Evolutionary conservation across 2,329 filamentous ascomycete genomes (phyloP), one percentile per base, ranked within the genome.

Genomic region (Claviceps pazoutovae): DNA sequence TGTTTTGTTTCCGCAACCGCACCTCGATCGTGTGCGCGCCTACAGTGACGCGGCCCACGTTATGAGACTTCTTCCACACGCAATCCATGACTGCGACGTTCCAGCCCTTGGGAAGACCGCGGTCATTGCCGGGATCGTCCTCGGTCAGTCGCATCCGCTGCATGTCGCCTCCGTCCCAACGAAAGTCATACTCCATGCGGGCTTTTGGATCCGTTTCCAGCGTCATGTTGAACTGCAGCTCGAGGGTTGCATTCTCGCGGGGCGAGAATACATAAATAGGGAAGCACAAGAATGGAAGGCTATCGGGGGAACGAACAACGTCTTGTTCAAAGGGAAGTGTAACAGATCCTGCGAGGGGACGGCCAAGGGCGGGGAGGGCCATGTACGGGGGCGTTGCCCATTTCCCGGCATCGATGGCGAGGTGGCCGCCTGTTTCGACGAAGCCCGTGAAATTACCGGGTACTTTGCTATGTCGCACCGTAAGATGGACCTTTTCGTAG

Each of bases 161-260:
- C 1, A 57, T 60, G 30, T 69, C 59, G 3, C 65, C 62, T 23
- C 70, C 66, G 46, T 77, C 71, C 16, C 79, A 60, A 5, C 71
- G 68, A 2, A 77, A 62, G 4, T 75, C 71, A 55, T 75, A 79
- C 5, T 66, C 67, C 60, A 80, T 72, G 2, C 68, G 71, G 1
- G 68, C 65, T 21, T 66, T 63, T 1, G 76, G 75, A 51, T 76
- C 70, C 5, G 73, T 70, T 57, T 80, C 78, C 4, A 78, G 66
- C 0, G 71, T 66, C 49, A 61, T 64, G 52, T 63, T 68, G 56
- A 71, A 66, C 43, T 68, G 66, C 13, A 69, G 56, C 17, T 62
- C 59, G 1, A 67, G 59, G 2, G 55, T 57, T 1, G 66, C 56
- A 11, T 57, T 51, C 2, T 55, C 50, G 2, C 54, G 55, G 1